Base-by-base conservation (phyloP, 306 rosid species). In the Pterocarpus santalinus region DNA sequence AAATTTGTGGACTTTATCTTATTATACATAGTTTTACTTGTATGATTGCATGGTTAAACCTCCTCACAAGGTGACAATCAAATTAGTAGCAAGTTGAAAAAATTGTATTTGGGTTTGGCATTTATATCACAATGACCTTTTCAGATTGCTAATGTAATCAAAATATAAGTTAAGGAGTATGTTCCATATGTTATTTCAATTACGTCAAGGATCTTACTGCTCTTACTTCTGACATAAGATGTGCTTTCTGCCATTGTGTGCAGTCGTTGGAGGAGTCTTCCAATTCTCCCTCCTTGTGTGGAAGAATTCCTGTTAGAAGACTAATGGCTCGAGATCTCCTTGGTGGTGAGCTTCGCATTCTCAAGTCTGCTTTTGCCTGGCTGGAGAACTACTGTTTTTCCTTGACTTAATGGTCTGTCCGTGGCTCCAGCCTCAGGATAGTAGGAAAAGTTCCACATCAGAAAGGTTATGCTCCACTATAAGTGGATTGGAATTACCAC, bases 311-410 rank as follows among this genome's bases (percentile, higher is more conserved):
- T 47, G 46, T 72, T 36, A 79, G 92, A 84, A 86, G 41, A 70
- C 82, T 35, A 81, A 90, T 94, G 95, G 90, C 97, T 75, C 81
- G 0, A 39, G 88, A 87, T 79, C 95, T 94, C 36, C 83, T 94
- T 44, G 32, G 6, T 2, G 97, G 97, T 1, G 93, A 94, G 84
- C 85, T 90, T 81, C 83, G 83, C 34, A 43, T 94, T 73, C 95
- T 92, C 65, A 88, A 89, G 49, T 90, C 93, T 65, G 92, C 94
- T 38, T 83, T 78, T 30, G 72, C 85, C 5, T 92, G 97, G 97
- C 80, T 92, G 58, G 57, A 85, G 51, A 82, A 80, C 81, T 94
- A 90, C 80, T 87, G 97, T 49, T 28, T 69, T 33, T 81, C 85
- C 72, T 77, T 81, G 86, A 78, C 61, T 65, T 77, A 51, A 75